Evolutionary conservation across 352 stramenopile genomes (phyloP).

Genomic region (Saprolegnia parasitica): DNA sequence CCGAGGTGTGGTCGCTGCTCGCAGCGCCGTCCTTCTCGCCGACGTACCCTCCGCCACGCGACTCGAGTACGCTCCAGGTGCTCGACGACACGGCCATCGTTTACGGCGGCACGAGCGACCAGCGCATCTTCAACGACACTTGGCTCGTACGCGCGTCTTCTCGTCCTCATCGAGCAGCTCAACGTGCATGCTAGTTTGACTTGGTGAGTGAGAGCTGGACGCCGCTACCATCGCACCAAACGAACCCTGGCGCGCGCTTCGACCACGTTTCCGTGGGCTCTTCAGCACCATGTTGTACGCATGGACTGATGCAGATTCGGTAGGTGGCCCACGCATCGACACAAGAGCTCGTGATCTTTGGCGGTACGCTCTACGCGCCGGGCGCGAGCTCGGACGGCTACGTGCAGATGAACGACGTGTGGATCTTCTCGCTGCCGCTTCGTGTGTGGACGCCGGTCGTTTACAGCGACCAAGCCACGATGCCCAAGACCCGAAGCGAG

Average conservation of each 20-base stretch:
- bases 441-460: neutral
- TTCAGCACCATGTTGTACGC: neutral
- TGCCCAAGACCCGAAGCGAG: neutral
- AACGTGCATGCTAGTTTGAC: slow-evolving; percentile 21
- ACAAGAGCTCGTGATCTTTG: slow-evolving; percentile 17
- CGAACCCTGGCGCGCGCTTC: slow-evolving; percentile 21
- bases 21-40: neutral
- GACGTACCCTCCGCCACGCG: slow-evolving; percentile 7
- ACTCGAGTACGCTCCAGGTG: slow-evolving; percentile 19
- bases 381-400: neutral
- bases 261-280: slow-evolving; percentile 19
- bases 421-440: slow-evolving; percentile 7
- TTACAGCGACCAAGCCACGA: neutral
- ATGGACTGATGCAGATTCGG: neutral
- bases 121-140: slow-evolving; percentile 13
- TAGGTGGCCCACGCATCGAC: neutral
- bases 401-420: slow-evolving; percentile 21
- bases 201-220: neutral
- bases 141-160: slow-evolving; percentile 11
- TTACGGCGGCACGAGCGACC: slow-evolving; percentile 14
- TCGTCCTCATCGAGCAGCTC: neutral
- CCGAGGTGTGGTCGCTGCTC: neutral
- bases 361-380: slow-evolving; percentile 5
- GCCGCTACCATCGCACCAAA: neutral
- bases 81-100: slow-evolving; percentile 14